These are phyloP conservation scores for Tetraselmis striata DNA, from an alignment of 139 green algal genomes.

Conservation along the genomic window DNA sequence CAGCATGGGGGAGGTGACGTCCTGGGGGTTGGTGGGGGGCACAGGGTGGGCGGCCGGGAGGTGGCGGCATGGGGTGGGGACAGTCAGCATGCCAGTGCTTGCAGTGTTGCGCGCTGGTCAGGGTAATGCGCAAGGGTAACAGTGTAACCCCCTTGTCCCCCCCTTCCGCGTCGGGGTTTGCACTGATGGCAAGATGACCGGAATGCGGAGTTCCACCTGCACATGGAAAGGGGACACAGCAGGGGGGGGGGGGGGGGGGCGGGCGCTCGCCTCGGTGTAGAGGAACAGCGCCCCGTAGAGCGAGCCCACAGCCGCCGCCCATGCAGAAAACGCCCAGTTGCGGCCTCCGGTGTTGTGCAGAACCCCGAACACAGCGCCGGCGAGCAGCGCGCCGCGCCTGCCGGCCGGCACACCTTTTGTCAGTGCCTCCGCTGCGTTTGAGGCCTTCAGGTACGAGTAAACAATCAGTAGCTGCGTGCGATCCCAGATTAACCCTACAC, in stretches of 20 bases:
- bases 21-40: slow-evolving; percentile 9
- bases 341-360: slow-evolving; percentile 70
- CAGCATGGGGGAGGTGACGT: slow-evolving; percentile 52
- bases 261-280: slow-evolving; percentile 21
- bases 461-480: not conserved
- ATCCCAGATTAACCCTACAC: no score
- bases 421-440: not conserved
- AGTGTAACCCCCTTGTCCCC: no score
- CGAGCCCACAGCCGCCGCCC: slow-evolving; percentile 56
- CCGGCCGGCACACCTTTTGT: not conserved
- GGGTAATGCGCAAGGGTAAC: no score
- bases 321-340: slow-evolving; percentile 67
- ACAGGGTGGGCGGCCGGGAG: not conserved
- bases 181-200: no score
- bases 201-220: no score
- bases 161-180: no score
- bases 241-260: not conserved
- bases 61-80: no score
- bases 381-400: slow-evolving; percentile 51
- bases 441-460: not conserved
- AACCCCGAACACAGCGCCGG: slow-evolving; percentile 59
- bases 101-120: no score
- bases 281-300: slow-evolving; percentile 65
- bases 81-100: no score
- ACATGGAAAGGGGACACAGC: no score